These are phyloP conservation scores for Fusarium sp. DNA, from an alignment of 2,329 filamentous ascomycete genomes.

Conservation along the genomic window DNA sequence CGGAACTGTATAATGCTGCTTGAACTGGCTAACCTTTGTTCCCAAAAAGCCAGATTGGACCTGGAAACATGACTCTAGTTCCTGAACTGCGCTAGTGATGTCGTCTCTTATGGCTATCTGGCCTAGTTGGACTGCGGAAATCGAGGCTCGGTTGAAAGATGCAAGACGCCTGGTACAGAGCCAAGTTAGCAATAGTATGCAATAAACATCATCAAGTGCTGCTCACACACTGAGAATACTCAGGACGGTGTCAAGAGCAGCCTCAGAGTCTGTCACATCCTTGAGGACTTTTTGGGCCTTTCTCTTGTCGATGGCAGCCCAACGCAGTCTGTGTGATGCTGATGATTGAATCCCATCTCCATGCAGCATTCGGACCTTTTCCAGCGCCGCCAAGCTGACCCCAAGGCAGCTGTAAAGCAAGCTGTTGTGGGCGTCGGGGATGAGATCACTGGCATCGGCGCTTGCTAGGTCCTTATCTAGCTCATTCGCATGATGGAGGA, in stretches of 20 bases:
- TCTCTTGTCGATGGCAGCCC: neutral
- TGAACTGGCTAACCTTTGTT: neutral
- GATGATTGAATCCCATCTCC: neutral
- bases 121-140: neutral
- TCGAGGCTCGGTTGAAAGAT: neutral
- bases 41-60: neutral
- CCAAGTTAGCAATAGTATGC: neutral
- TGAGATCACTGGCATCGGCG: neutral
- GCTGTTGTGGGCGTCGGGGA: neutral
- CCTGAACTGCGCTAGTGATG: neutral
- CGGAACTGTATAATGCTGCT: no score
- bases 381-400: neutral
- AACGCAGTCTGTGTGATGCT: neutral
- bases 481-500: neutral
- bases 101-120: neutral
- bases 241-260: neutral
- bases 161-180: neutral
- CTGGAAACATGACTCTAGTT: neutral
- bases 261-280: neutral
- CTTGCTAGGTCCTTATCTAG: neutral
- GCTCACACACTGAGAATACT: neutral
- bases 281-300: neutral
- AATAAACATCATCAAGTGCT: fast-evolving
- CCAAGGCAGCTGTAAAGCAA: neutral
- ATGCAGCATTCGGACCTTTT: neutral